Evolutionary conservation across 805 yeast species (phyloP).

Genomic region (Teunomyces cretensis): DNA sequence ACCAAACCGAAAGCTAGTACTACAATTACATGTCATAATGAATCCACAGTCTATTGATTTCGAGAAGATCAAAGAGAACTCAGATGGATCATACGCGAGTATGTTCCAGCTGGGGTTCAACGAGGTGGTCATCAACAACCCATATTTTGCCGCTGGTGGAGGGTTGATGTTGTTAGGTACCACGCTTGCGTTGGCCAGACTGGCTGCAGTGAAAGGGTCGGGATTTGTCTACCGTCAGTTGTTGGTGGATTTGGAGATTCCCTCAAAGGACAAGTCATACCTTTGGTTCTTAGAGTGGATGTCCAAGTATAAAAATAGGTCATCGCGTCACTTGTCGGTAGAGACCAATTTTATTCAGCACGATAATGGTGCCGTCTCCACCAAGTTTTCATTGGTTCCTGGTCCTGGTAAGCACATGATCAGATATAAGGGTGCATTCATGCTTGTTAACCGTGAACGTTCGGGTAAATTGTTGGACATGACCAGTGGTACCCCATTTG

Average conservation of each 20-base stretch:
- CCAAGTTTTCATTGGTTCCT: conserved; percentile 89
- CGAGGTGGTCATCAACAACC: conserved; percentile 66
- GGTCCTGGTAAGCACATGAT: conserved; percentile 96
- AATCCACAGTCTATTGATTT: conserved; percentile 26
- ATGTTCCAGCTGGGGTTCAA: conserved; percentile 42
- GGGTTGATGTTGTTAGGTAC: conserved; percentile 97
- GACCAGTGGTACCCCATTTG: conserved; percentile 91
- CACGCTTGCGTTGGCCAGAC: conserved; percentile 72
- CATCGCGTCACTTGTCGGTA: conserved; percentile 83
- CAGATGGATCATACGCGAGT: conserved; percentile 40
- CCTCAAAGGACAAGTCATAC: conserved; percentile 90
- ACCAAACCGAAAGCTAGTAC: neutral
- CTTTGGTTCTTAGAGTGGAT: conserved; percentile 97
- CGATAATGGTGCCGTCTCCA: conserved; percentile 86
- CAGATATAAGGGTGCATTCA: conserved; percentile 80
- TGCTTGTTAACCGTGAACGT: conserved; percentile 86
- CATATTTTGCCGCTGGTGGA: conserved; percentile 98
- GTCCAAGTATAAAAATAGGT: conserved; percentile 73
- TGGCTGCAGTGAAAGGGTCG: conserved; percentile 62
- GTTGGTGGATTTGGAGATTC: conserved; percentile 89
- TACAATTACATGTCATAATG: neutral
- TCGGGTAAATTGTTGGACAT: conserved; percentile 85
- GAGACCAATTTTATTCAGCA: conserved; percentile 86
- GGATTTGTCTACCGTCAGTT: conserved; percentile 75
- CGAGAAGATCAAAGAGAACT: conserved; percentile 31